Evolutionary conservation across 2,329 filamentous ascomycete genomes (phyloP).

Genomic region (Pleomassaria siparia): DNA sequence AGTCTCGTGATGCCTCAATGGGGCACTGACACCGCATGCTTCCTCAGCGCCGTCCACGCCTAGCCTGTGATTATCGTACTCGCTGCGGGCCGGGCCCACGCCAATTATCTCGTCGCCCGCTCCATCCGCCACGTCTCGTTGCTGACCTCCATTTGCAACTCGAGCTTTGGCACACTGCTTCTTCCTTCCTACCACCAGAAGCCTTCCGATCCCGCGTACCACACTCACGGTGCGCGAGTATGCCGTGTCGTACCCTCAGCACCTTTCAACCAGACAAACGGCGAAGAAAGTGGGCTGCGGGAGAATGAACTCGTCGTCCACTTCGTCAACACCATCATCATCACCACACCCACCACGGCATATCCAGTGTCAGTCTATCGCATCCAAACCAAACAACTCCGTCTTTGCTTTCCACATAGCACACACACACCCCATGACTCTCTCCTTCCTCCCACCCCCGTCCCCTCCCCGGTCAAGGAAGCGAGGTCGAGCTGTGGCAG

Average conservation of each 20-base stretch:
- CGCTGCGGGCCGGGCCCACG: slow-evolving; percentile 11
- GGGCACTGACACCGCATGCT: slow-evolving; percentile 16
- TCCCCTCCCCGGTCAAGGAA: slow-evolving; percentile 44
- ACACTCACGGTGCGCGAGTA: slow-evolving; percentile 23
- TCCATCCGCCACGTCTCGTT: slow-evolving; percentile 13
- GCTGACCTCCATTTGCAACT: slow-evolving; percentile 6
- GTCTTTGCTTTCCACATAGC: slow-evolving; percentile 39
- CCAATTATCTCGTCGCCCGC: slow-evolving; percentile 15
- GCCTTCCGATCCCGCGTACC: slow-evolving; percentile 6
- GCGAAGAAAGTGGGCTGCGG: slow-evolving; percentile 32
- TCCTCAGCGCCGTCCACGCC: slow-evolving; percentile 14
- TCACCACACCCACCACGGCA: slow-evolving; percentile 8
- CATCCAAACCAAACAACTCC: slow-evolving; percentile 6
- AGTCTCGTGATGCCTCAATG: slow-evolving; percentile 15
- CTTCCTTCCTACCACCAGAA: slow-evolving; percentile 7
- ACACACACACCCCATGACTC: slow-evolving; percentile 29
- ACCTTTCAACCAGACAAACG: slow-evolving; percentile 21
- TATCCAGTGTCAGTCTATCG: slow-evolving; percentile 5
- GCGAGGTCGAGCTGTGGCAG: slow-evolving; percentile 55
- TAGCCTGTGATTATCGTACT: slow-evolving; percentile 11
- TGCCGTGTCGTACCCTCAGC: slow-evolving; percentile 25
- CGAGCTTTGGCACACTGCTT: slow-evolving; percentile 8
- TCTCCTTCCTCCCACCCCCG: slow-evolving; percentile 37
- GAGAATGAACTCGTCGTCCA: slow-evolving; percentile 29
- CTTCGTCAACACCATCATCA: slow-evolving; percentile 8